Base-by-base conservation (phyloP, 106 monocot species). In the Dioscorea zingiberensis region DNA sequence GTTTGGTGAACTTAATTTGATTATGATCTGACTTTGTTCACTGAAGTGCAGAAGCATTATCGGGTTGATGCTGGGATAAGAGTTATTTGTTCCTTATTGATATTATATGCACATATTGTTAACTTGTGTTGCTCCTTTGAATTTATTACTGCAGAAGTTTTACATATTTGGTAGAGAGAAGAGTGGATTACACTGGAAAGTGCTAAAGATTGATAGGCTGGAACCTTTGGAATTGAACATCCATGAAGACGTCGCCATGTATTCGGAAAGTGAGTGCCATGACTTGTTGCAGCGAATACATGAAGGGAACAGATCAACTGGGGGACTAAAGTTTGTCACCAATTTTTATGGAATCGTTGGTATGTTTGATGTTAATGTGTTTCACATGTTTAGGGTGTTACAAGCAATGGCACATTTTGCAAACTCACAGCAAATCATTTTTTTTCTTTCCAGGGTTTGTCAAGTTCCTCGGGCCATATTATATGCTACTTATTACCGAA, bases 321-420 rank as follows among this genome's bases (percentile, higher is more conserved):
- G 98, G 30, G 93, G 89, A 28, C 74, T 99, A 58, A 89, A 81
- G 61, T 89, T 89, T 65, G 78, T 93, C 22, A 89, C 93, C 48
- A 73, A 67, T 27, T 99, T 89, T 65, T 87, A 93, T 68, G 98
- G 98, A 32, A 93, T 99, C 79, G 71, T 93, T 68, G 98, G 98
- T 99, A 80, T 59, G 81, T 21, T 62, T 32, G 3, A 38, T 22
- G 14, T 16, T 60, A 9, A 38, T 38, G 24, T 58, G 19, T 24
- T 13, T 58, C 25, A 22, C 58, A 58, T 58, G 21, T 24, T 5
- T 38, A 38, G 10, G 38, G 38, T 38, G 38, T 38, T 38, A 38
- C 4, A 38, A 0, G 4, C 4, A 0, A 10, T 38, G 38, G 10
- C 10, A 38, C 38, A 6, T 38, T 38, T 38, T 38, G 10, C 38